Percentiles rank a stretch among this genome's conserved stretches.
These are phyloP conservation scores for Pyrenochaeta sp. DNA, from an alignment of 2,329 filamentous ascomycete species.

Conservation along the genomic window DNA sequence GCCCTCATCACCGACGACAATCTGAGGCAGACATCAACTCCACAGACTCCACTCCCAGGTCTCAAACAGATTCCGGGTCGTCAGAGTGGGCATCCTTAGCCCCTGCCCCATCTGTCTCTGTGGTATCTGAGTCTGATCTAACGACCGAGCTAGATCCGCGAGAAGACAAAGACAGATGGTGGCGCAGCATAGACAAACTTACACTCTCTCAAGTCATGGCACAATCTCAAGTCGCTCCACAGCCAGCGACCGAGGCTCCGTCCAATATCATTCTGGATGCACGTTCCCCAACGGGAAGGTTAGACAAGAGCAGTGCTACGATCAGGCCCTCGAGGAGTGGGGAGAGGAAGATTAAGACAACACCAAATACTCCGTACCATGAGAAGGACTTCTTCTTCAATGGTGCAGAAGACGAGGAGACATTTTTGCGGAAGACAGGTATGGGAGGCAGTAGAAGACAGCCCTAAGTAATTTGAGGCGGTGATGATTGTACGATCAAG, in stretches of 20 bases:
- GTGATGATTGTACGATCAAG: conserved; percentile 5
- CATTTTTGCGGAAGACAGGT: conserved; percentile 34
- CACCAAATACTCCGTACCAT: conserved; percentile 17
- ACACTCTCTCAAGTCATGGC: neutral
- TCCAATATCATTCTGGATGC: neutral
- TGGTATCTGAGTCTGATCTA: conserved; percentile 25
- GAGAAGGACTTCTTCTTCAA: conserved; percentile 40
- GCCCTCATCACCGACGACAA: conserved; percentile 21
- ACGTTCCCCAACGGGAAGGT: neutral
- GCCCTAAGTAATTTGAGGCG: neutral
- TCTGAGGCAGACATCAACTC: conserved; percentile 11
- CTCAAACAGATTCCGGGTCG: conserved; percentile 7
- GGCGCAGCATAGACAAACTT: conserved; percentile 16
- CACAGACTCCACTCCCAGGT: neutral
- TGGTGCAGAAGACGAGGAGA: conserved; percentile 33
- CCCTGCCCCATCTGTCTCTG: conserved; percentile 18
- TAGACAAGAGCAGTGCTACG: neutral
- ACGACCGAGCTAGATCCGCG: conserved; percentile 30
- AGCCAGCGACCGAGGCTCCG: neutral
- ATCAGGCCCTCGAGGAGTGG: conserved; percentile 1
- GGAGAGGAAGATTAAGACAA: conserved; percentile 1
- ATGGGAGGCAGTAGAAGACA: conserved; percentile 9
- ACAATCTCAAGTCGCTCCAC: neutral
- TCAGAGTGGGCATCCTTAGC: conserved; percentile 28
- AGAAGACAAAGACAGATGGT: conserved; percentile 20